A percentile compares a stretch with the other conserved stretches of the same genome.
phyloP scores from a whole-genome alignment of 2,329 filamentous ascomycete species.

The Fusarium denticulatum region DNA sequence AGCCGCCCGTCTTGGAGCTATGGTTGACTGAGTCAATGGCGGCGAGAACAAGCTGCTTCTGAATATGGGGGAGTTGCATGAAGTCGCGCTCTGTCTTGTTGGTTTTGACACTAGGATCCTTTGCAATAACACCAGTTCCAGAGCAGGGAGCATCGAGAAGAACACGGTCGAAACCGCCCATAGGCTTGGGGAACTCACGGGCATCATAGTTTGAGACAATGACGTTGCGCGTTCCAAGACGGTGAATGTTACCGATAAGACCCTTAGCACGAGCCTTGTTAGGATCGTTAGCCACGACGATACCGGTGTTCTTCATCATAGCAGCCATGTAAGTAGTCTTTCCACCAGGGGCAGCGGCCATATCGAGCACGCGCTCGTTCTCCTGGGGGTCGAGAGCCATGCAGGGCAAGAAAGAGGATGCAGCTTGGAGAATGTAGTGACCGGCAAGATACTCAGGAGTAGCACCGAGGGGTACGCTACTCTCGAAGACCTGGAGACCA shows the following conservation, averaged over 20 bases:
- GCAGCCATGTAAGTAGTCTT: slow-evolving; percentile 98
- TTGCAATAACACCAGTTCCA: slow-evolving; percentile 96
- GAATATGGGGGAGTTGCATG: slow-evolving; percentile 88
- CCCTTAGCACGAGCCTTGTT: slow-evolving; percentile 94
- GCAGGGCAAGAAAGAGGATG: slow-evolving; percentile 94
- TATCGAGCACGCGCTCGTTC: slow-evolving; percentile 88
- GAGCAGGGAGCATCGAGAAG: slow-evolving; percentile 95
- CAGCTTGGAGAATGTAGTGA: slow-evolving; percentile 97
- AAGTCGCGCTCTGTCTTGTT: slow-evolving; percentile 98
- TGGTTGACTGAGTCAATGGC: slow-evolving; percentile 97
- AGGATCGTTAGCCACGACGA: slow-evolving; percentile 95
- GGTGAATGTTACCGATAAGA: slow-evolving; percentile 97
- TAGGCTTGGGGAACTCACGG: slow-evolving; percentile 90
- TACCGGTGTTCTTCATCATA: slow-evolving; percentile 94
- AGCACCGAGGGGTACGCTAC: slow-evolving; percentile 83
- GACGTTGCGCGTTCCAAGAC: slow-evolving; percentile 90
- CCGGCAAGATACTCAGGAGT: slow-evolving; percentile 97
- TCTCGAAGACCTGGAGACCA: slow-evolving; percentile 95
- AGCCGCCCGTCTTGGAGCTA: slow-evolving; percentile 89
- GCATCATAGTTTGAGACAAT: slow-evolving; percentile 97
- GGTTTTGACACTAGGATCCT: slow-evolving; percentile 96
- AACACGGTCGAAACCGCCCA: slow-evolving; percentile 95
- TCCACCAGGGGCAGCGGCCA: slow-evolving; percentile 95
- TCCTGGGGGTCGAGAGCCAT: slow-evolving; percentile 97
- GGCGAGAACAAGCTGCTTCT: slow-evolving; percentile 91